phyloP scores from a whole-genome alignment of 176 grass and related monocot genomes.

The Themeda triandra region DNA sequence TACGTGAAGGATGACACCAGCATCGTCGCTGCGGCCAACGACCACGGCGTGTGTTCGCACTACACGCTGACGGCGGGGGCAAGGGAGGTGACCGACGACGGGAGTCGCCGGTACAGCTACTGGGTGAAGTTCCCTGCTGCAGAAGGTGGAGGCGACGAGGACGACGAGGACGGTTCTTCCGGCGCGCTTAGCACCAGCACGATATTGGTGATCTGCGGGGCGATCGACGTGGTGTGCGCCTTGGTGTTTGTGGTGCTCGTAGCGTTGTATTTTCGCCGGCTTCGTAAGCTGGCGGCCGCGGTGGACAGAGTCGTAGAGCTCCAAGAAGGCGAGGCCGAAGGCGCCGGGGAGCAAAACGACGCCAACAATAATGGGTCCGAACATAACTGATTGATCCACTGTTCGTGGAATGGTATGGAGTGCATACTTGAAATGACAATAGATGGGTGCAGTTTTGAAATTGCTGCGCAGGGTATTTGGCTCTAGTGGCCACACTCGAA shows the following conservation, averaged over 20 bases:
- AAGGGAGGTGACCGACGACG: constrained; percentile 9
- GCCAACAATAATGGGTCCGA: neutral
- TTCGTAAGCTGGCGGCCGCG: neutral
- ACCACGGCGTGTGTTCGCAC: constrained; percentile 20
- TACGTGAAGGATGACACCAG: neutral
- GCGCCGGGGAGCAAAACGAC: neutral
- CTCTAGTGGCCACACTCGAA: neutral
- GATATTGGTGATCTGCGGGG: constrained; percentile 28
- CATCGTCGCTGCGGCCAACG: no score
- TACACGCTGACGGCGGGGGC: constrained; percentile 34
- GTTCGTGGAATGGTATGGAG: no score
- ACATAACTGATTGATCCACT: neutral
- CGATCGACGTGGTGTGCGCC: constrained; percentile 5
- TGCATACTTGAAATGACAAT: neutral
- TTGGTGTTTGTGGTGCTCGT: neutral
- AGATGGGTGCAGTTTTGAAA: neutral
- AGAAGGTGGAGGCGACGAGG: neutral
- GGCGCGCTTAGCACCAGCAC: neutral
- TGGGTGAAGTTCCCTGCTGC: constrained; percentile 9
- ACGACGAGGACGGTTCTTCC: neutral
- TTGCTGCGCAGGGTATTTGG: neutral
- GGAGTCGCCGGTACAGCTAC: constrained; percentile 11
- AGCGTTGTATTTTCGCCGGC: neutral
- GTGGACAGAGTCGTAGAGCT: neutral
- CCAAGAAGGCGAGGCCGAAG: neutral